Evolutionary conservation across 768 basidiomycete species (phyloP), one percentile per base, ranked within the genome.

Genomic region (Phaeolepiota aurea): DNA sequence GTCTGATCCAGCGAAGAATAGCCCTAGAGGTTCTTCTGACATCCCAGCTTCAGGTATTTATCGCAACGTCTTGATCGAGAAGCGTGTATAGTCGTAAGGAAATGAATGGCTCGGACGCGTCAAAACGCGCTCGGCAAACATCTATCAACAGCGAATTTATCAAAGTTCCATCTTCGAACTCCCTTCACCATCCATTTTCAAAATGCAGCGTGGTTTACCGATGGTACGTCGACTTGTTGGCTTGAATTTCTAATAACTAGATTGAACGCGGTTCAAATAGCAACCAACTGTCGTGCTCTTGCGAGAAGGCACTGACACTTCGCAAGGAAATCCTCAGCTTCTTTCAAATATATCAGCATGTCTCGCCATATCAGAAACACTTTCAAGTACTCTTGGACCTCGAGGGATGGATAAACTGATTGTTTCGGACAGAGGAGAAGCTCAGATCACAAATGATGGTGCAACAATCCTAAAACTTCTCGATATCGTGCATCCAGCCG

Each of bases 361-460:
- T 68, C 79, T 93, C 42, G 91, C 93, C 13, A 84, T 99, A 50
- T 66, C 93, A 35, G 79, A 90, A 57, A 97, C 90, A 2, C 77
- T 99, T 40, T 74, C 96, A 15, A 91, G 78, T 42, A 98, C 96
- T 21, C 79, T 99, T n/a, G 96, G 96, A 11, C 96, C 96, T 5
- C 72, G 96, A 44, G 96, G 96, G 47, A 98, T 99, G 96, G 96
- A 99, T 63, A 98, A 97, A 60, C 71, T 98, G 33, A 96, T 96
- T 50, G 94, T 97, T 2, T 83, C 83, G 45, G 84, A 88, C 44
- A 79, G 92, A 42, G 94, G 96, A 37, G 86, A 93, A 45, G 91
- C 96, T 5, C 94, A 96, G 67, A 99, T 99, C 57, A 98, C 96
- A 15, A 99, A 99, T 63, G 96, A 99, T 76, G 96, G 96, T 44